Evolutionary conservation across 495 filamentous ascomycete species (phyloP), one percentile per base, ranked within the genome.

Genomic region (Opeltia flavorubescens): DNA sequence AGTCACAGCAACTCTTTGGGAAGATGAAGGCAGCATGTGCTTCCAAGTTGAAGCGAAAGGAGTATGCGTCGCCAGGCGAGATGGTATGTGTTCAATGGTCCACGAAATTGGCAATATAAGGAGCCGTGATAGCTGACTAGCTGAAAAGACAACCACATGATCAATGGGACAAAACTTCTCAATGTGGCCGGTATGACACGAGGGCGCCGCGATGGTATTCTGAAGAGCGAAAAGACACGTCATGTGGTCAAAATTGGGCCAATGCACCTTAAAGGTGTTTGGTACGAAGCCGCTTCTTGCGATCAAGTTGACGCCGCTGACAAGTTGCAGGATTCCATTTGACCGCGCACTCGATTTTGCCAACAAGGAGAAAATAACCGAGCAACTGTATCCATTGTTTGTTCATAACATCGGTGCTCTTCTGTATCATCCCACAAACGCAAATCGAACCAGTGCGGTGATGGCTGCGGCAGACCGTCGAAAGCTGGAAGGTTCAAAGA

Each of bases 331-430:
- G 89, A 98, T 98, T 59, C 91, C 91, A 7, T 98, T 93, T 54
- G 93, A 96, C 49, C 78, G 93, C 44, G 91, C 91, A 2, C 67
- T 98, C 34, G 91, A 98, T 53, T 98, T 98, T 59, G 93, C 91
- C 31, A 98, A 98, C 68, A 95, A 95, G 72, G 91, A 98, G 64
- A 95, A 96, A 66, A 98, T 98, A 53, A 96, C 93, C 0, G 89
- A 98, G 62, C 65, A 85, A 11, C 62, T 98, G 47, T 98, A 98
- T 66, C 91, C 91, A 23, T 70, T 98, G 17, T 98, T 98, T 60
- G 91, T 98, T 25, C 88, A 95, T 61, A 95, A 96, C 65, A 96
- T 98, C 56, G 86, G 91, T 35, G 82, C 85, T 31, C 72, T 96
- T 45, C 72, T 98, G 50, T 96, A 95, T 61, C 91, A 95, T 58